Evolutionary conservation across 2,329 filamentous ascomycete species (phyloP).

Genomic region (Beauveria caledonica): DNA sequence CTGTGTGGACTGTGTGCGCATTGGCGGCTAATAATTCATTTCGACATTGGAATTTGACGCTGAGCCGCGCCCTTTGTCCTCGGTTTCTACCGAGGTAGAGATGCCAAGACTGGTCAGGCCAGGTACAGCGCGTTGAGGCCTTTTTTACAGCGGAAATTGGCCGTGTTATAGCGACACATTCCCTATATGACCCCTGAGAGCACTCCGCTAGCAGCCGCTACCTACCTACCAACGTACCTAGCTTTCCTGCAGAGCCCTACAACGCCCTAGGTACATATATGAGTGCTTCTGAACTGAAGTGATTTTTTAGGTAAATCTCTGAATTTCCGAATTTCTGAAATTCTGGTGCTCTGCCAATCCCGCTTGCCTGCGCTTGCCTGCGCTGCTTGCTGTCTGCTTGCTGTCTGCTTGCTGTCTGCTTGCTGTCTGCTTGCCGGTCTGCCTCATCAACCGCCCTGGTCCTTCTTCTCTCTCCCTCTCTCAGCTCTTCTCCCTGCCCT

Average conservation of each 20-base stretch:
- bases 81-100: too few relatives aligned
- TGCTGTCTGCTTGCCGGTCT: too few relatives aligned
- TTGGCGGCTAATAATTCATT: not conserved
- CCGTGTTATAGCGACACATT: not conserved
- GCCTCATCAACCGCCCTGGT: not conserved
- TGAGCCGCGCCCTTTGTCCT: too few relatives aligned
- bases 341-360: too few relatives aligned
- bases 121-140: not conserved
- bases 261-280: not conserved
- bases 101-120: too few relatives aligned
- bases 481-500: not conserved
- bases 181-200: not conserved
- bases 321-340: too few relatives aligned
- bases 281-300: not conserved
- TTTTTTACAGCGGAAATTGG: not conserved
- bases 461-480: not conserved
- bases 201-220: not conserved
- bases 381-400: too few relatives aligned
- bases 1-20: not conserved
- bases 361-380: too few relatives aligned
- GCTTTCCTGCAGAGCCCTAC: not conserved
- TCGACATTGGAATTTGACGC: not conserved
- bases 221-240: too few relatives aligned
- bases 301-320: too few relatives aligned
- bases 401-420: too few relatives aligned